A percentile compares a stretch with the other conserved stretches of the same genome.
These are phyloP conservation scores for Cercospora sp. DNA, from an alignment of 2,329 filamentous ascomycete genomes.

Conservation along the genomic window DNA sequence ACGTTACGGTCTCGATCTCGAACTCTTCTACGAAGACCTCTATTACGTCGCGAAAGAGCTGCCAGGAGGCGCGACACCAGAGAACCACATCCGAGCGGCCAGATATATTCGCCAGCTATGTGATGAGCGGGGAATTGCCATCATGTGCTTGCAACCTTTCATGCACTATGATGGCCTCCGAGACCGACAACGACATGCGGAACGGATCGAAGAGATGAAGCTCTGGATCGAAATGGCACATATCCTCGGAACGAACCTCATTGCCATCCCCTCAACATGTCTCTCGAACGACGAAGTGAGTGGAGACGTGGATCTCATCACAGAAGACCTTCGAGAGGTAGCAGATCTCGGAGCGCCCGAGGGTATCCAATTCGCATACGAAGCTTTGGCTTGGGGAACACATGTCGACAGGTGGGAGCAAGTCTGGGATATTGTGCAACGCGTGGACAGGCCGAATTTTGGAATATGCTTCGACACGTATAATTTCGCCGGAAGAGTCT, in stretches of 20 bases:
- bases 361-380: slow-evolving; percentile 68
- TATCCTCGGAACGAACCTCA: slow-evolving; percentile 66
- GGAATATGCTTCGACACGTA: slow-evolving; percentile 77
- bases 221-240: slow-evolving; percentile 69
- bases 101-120: slow-evolving; percentile 59
- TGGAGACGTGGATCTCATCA: slow-evolving; percentile 57
- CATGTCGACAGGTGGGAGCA: slow-evolving; percentile 69
- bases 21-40: slow-evolving; percentile 78
- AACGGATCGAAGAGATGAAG: slow-evolving; percentile 62
- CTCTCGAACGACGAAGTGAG: slow-evolving; percentile 56
- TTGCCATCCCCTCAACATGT: slow-evolving; percentile 73
- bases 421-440: slow-evolving; percentile 66
- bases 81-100: slow-evolving; percentile 59
- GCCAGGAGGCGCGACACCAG: slow-evolving; percentile 45
- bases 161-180: slow-evolving; percentile 73
- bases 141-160: slow-evolving; percentile 74
- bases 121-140: slow-evolving; percentile 53
- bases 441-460: slow-evolving; percentile 69
- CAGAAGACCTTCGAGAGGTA: slow-evolving; percentile 62
- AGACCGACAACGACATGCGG: slow-evolving; percentile 59
- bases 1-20: slow-evolving; percentile 67
- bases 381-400: slow-evolving; percentile 72
- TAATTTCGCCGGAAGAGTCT: slow-evolving; percentile 71
- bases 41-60: slow-evolving; percentile 57
- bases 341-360: slow-evolving; percentile 66